Base-by-base conservation (phyloP, 768 basidiomycete species). In the Suillus decipiens region DNA sequence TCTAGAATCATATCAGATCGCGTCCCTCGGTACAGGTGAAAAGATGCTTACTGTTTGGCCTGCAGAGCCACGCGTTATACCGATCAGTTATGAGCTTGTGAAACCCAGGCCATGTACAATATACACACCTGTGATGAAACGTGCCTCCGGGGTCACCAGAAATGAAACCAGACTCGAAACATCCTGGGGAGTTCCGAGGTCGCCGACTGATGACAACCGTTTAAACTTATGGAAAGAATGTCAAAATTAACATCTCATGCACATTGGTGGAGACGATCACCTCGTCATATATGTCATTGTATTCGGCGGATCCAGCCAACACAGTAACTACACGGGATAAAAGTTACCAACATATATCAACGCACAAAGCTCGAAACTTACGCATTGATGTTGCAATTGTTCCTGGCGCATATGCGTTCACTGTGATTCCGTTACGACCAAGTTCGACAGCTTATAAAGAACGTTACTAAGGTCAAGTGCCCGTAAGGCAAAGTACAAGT, bases 141-240 rank as follows among this genome's bases (percentile, higher is more conserved):
- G 68, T 14, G 79, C 72, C 22, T 76, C 73, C 4, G 73, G 70
- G 1, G 75, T 76, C 1, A 63, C 75, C 22, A 81, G 66, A 63
- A 73, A 80, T 7, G 75, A 70, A 5, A 80, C 80, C 0, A 81
- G 70, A 19, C 63, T 68, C 1, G 77, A 77, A n/a, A 80, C 45
- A 39, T 79, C 80, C 9, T 73, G 63, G 36, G 72, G 14, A 7
- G 33, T 63, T 15, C 75, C 75, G 1, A 70, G n/a, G 42, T 70
- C 43, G 9, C 73, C 73, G 6, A 72, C 56, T 3, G 72, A 64
- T 0, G 69, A 19, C 53, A 36, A 36, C 50, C 62, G 37, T 59
- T 42, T 66, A 17, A 57, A 5, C 72, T 72, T 17, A 61, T 53
- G 59, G 6, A 42, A 28, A 2, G 42, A 22, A 1, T n/a, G 57